phyloP scores from a whole-genome alignment of 345 rosid species.

The Ricinus communis region DNA sequence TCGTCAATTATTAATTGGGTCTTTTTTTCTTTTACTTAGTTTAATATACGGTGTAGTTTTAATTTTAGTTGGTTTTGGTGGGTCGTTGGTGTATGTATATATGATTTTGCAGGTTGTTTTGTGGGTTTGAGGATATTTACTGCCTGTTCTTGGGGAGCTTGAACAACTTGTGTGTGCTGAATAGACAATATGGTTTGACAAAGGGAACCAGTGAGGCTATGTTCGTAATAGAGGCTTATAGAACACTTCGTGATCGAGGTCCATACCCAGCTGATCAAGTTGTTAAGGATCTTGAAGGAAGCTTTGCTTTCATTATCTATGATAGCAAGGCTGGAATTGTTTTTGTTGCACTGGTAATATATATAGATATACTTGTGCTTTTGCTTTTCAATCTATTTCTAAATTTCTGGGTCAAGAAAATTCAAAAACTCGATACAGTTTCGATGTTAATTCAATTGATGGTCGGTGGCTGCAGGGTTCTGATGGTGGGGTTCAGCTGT shows the following conservation, averaged over 20 bases:
- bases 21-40: not conserved
- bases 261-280: conserved; percentile 87
- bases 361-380: no score
- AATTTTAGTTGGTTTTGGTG: not conserved
- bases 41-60: not conserved
- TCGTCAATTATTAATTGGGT: not conserved
- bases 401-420: no score
- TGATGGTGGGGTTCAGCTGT: conserved; percentile 43
- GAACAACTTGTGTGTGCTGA: conserved; percentile 54
- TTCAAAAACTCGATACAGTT: no score
- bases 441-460: no score
- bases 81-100: not conserved
- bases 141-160: conserved; percentile 64
- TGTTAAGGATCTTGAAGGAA: conserved; percentile 67
- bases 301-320: conserved; percentile 59
- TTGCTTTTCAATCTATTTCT: no score
- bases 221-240: conserved; percentile 66
- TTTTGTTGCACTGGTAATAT: conserved; percentile 55
- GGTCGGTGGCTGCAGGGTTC: conserved; percentile 11
- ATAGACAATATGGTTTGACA: conserved; percentile 56
- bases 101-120: conserved; percentile 33
- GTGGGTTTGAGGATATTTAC: conserved; percentile 51
- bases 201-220: conserved; percentile 53
- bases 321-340: conserved; percentile 47
- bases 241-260: conserved; percentile 62